Base-by-base conservation (phyloP, 345 rosid species). In the Noccaea bulbosa region DNA sequence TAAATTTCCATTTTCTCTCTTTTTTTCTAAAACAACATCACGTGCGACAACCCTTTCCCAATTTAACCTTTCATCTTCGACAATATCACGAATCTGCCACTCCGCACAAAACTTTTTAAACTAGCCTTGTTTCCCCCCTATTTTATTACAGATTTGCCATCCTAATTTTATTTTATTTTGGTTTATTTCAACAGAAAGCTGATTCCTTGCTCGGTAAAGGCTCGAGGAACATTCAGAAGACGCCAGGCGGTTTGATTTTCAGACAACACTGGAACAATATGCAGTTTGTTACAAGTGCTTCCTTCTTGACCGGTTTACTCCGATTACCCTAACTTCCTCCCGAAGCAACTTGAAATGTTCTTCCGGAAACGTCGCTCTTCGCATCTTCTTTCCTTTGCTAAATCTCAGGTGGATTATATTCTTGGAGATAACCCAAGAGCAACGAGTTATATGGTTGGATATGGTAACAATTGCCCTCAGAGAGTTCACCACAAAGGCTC, bases 381-480 rank as follows among this genome's bases (percentile, higher is more conserved):
- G 0, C 80, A 88, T 72, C 98, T 95, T 67, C 81, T 92, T 27
- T 75, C 88, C 4, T 87, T 95, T 7, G 99, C 98, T 1, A 80
- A 95, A 51, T 87, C 96, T 63, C 99, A 93, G 91, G 91, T 90
- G 41, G 99, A 95, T 69, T 95, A 95, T 71, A 85, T 95, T 64
- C 94, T 95, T 47, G 99, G 98, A 27, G 99, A 95, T 79, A 95
- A 95, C 75, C 99, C 99, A 0, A 83, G 96, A 77, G 97, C 92
- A 8, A 95, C 96, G 4, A 92, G 98, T 58, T 95, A 95, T 72
- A 88, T 95, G 99, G 97, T 95, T 39, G 99, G 98, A 0, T 95
- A 91, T 51, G 98, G 99, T 33, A 88, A 85, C 88, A 92, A 92
- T 74, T 95, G 81, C 71, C 99, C 99, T 2, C 79, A 83, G 58